A percentile compares a stretch with the other conserved stretches of the same genome.
These are phyloP conservation scores for Elaphomyces granulatus DNA, from an alignment of 495 filamentous ascomycete species.

Conservation along the genomic window DNA sequence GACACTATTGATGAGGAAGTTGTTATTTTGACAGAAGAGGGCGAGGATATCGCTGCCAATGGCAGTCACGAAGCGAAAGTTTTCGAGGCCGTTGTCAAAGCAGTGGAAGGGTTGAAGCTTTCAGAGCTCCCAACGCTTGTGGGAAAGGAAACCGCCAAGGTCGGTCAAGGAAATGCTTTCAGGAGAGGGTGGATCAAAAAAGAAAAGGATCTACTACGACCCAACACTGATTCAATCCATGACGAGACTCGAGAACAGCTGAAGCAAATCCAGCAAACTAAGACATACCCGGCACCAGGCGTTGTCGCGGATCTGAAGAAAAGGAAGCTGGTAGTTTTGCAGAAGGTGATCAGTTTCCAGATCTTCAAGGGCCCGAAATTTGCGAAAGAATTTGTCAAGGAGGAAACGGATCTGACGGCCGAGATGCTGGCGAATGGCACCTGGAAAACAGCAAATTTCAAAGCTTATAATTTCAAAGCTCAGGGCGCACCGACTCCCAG, in stretches of 20 bases:
- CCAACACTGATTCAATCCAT: constrained; percentile 49
- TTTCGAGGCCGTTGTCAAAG: constrained; percentile 67
- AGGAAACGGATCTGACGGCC: constrained; percentile 87
- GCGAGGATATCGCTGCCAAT: constrained; percentile 58
- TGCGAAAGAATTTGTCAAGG: constrained; percentile 68
- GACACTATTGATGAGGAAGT: constrained; percentile 69
- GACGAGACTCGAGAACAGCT: constrained; percentile 68
- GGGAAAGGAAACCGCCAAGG: constrained; percentile 68
- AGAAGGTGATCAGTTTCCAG: constrained; percentile 75
- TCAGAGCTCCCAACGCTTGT: constrained; percentile 63
- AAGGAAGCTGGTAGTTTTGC: constrained; percentile 65
- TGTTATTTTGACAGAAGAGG: constrained; percentile 65
- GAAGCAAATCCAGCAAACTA: constrained; percentile 49
- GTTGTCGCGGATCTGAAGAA: constrained; percentile 68
- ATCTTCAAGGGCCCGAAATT: constrained; percentile 79
- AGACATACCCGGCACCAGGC: constrained; percentile 54
- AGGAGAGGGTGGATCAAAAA: constrained; percentile 94
- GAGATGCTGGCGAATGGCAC: constrained; percentile 67
- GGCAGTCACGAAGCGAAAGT: constrained; percentile 93
- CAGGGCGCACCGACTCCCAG: constrained; percentile 62
- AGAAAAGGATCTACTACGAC: constrained; percentile 51
- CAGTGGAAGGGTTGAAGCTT: constrained; percentile 66
- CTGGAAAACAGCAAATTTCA: constrained; percentile 70
- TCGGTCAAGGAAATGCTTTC: constrained; percentile 93
- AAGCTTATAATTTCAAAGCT: constrained; percentile 95